Percentiles rank a stretch among this genome's conserved stretches.
These are phyloP conservation scores for Euphrasia confusa DNA, from an alignment of 257 asterid species.

Conservation along the genomic window DNA sequence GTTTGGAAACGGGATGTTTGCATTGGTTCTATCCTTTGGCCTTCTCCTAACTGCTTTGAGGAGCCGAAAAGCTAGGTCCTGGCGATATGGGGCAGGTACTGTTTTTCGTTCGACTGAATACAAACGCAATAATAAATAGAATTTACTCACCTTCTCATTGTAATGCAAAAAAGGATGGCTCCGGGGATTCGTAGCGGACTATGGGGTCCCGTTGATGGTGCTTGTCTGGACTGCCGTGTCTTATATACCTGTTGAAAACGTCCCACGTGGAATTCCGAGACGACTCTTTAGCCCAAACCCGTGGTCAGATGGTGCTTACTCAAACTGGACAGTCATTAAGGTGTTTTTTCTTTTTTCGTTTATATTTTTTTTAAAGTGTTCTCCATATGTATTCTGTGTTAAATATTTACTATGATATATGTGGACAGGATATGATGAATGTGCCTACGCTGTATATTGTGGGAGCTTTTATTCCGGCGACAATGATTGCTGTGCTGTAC, in stretches of 20 bases:
- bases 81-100: constrained; percentile 94
- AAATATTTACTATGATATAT: constrained; percentile 8
- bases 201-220: constrained; percentile 96
- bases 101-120: not conserved
- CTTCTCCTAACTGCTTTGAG: constrained; percentile 78
- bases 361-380: not conserved
- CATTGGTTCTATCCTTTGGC: constrained; percentile 83
- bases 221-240: constrained; percentile 88
- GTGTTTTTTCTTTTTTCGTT: constrained; percentile 28
- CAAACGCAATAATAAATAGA: not conserved
- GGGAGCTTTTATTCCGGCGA: constrained; percentile 95
- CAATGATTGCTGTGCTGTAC: constrained; percentile 98
- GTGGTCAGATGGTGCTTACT: constrained; percentile 95
- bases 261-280: constrained; percentile 83
- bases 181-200: constrained; percentile 88
- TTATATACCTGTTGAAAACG: constrained; percentile 63
- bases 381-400: not conserved
- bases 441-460: constrained; percentile 79
- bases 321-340: constrained; percentile 95
- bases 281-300: constrained; percentile 98
- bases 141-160: constrained; percentile 22
- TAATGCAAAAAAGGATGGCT: constrained; percentile 56
- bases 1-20: constrained; percentile 97
- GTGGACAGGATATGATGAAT: constrained; percentile 75
- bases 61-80: constrained; percentile 90